Evolutionary conservation across 768 basidiomycete genomes (phyloP).

Genomic region (Hericium rajendrae): DNA sequence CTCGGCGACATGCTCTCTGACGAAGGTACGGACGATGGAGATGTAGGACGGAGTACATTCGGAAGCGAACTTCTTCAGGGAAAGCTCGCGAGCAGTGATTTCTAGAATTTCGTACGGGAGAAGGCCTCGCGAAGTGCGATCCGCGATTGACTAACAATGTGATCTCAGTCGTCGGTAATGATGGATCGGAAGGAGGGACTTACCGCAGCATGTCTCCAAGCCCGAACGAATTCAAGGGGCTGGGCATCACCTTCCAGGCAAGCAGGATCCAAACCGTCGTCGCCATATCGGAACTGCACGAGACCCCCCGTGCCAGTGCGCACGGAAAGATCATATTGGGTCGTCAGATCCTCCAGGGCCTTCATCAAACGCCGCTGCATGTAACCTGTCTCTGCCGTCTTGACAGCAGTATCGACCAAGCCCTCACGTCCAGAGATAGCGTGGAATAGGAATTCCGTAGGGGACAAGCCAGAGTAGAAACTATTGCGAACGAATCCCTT

Average conservation of each 20-base stretch:
- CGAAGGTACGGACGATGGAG: conserved; percentile 58
- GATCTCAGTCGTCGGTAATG: not conserved
- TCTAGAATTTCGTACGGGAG: conserved; percentile 83
- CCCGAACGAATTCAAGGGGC: conserved; percentile 82
- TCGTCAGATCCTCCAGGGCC: conserved; percentile 92
- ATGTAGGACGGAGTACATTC: conserved; percentile 70
- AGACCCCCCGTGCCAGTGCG: conserved; percentile 91
- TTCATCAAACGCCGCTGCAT: conserved; percentile 99
- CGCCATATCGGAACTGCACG: conserved; percentile 95
- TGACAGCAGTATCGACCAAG: conserved; percentile 98
- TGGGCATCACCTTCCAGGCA: conserved; percentile 93
- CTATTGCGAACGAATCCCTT: conserved; percentile 98
- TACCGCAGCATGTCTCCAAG: conserved; percentile 80
- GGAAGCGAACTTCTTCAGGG: conserved; percentile 43
- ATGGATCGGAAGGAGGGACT: conserved; percentile 12
- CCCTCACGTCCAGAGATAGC: conserved; percentile 98
- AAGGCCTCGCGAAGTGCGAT: conserved; percentile 50
- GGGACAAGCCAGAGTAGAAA: conserved; percentile 85
- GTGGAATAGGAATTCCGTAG: conserved; percentile 97
- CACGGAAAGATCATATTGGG: conserved; percentile 93
- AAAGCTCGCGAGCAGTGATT: conserved; percentile 57
- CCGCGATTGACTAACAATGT: conserved; percentile 47
- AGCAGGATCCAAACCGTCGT: conserved; percentile 95
- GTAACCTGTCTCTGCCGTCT: conserved; percentile 99
- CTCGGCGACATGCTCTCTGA: conserved; percentile 54